Percentiles rank a stretch among this genome's conserved stretches.
Conservation (phyloP, 495 filamentous ascomycete genomes). For the Talaromyces proteolyticus region DNA sequence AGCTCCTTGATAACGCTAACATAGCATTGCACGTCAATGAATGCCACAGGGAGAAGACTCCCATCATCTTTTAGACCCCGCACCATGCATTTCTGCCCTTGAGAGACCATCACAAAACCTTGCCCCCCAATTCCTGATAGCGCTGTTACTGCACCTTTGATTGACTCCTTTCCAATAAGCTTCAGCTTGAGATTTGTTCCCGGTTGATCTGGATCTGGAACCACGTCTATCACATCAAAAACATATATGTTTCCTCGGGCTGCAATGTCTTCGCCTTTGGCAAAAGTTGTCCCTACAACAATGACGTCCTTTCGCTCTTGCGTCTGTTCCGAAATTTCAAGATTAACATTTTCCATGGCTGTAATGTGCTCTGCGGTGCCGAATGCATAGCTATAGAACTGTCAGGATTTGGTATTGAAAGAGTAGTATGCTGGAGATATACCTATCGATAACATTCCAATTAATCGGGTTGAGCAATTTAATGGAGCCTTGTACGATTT, state of each 20-base stretch:
- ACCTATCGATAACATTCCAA: conserved; percentile 71
- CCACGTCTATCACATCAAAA: conserved; percentile 85
- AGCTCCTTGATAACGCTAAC: conserved; percentile 77
- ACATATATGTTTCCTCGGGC: conserved; percentile 83
- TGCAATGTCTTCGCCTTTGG: conserved; percentile 82
- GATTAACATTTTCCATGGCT: conserved; percentile 72
- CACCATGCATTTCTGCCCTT: conserved; percentile 97
- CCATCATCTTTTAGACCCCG: conserved; percentile 93
- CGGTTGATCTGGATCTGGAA: conserved; percentile 77
- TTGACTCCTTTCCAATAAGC: conserved; percentile 79
- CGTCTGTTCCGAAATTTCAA: conserved; percentile 86
- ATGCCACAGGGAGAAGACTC: conserved; percentile 85
- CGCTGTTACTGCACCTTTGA: conserved; percentile 89
- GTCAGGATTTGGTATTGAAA: not conserved
- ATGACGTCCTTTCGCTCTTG: conserved; percentile 77
- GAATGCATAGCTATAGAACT: conserved; percentile 37
- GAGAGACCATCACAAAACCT: conserved; percentile 83
- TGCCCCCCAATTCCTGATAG: conserved; percentile 85
- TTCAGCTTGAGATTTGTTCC: conserved; percentile 83
- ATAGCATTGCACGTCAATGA: conserved; percentile 96
- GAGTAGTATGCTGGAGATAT: conserved; percentile 21
- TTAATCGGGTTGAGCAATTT: conserved; percentile 70
- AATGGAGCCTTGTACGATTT: conserved; percentile 58
- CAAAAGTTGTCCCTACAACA: conserved; percentile 76
- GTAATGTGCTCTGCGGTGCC: conserved; percentile 70